These are phyloP conservation scores for Elasticomyces elasticus DNA, from an alignment of 495 filamentous ascomycete species.

Conservation along the genomic window DNA sequence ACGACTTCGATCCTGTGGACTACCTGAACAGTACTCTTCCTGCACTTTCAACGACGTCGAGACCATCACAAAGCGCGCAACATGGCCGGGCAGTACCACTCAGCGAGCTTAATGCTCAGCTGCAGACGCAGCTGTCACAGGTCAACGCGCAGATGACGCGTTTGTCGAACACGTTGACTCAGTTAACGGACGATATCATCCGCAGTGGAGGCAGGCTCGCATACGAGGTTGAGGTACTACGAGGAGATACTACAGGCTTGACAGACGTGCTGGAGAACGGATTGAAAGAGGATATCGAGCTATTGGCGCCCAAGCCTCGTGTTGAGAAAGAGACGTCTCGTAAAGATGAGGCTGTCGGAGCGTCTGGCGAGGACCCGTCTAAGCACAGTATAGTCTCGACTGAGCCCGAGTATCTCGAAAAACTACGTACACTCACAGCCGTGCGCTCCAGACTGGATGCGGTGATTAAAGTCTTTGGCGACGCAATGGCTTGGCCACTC, in stretches of 20 bases:
- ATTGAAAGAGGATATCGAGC: slow-evolving; percentile 55
- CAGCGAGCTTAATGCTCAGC: slow-evolving; percentile 65
- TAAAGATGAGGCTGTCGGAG: slow-evolving; percentile 10
- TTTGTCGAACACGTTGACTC: slow-evolving; percentile 71
- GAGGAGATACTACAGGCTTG: slow-evolving; percentile 70
- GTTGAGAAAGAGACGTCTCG: not conserved
- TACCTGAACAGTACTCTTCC: slow-evolving; percentile 74
- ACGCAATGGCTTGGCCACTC: slow-evolving; percentile 87
- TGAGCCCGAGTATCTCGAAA: slow-evolving; percentile 62
- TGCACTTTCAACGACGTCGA: slow-evolving; percentile 42
- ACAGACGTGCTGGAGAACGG: slow-evolving; percentile 66
- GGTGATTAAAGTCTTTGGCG: slow-evolving; percentile 79
- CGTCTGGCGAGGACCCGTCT: not conserved
- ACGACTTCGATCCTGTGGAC: slow-evolving; percentile 66
- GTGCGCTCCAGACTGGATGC: slow-evolving; percentile 72
- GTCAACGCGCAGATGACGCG: slow-evolving; percentile 79
- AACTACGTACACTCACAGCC: slow-evolving; percentile 71
- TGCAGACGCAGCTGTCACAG: slow-evolving; percentile 74
- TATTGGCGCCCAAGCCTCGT: slow-evolving; percentile 48
- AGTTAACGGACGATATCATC: slow-evolving; percentile 88
- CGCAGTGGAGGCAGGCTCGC: slow-evolving; percentile 74
- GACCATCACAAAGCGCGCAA: slow-evolving; percentile 26
- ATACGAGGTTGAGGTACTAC: slow-evolving; percentile 88
- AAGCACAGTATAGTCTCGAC: slow-evolving; percentile 12
- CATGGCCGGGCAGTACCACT: slow-evolving; percentile 50